Percentiles rank a stretch among this genome's conserved stretches.
These are phyloP conservation scores for Paramarasmius palmivorus DNA, from an alignment of 1,284 basidiomycete genomes.

Conservation along the genomic window DNA sequence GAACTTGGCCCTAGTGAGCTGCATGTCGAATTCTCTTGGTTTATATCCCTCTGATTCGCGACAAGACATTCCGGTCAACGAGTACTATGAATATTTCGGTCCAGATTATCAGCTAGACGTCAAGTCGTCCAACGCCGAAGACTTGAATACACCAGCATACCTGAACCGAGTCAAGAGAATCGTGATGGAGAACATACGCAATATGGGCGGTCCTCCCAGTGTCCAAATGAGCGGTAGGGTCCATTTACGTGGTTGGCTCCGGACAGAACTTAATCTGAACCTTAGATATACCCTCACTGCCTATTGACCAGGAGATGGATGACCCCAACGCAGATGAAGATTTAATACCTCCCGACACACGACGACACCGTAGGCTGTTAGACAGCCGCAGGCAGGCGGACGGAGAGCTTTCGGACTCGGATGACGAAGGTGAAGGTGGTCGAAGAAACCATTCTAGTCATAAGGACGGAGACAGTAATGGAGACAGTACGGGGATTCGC, in stretches of 20 bases:
- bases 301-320: constrained; percentile 77
- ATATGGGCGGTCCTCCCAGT: constrained; percentile 85
- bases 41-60: constrained; percentile 10
- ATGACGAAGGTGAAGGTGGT: constrained; percentile 84
- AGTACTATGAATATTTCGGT: constrained; percentile 99
- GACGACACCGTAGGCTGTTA: constrained; percentile 71
- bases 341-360: constrained; percentile 70
- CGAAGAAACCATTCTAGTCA: constrained; percentile 66
- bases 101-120: constrained; percentile 98
- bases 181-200: constrained; percentile 88
- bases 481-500: constrained; percentile 40
- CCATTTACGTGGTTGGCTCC: constrained; percentile 8
- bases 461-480: constrained; percentile 49
- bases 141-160: constrained; percentile 93
- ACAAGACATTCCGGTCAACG: constrained; percentile 95
- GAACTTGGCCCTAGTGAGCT: constrained; percentile 81
- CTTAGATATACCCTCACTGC: constrained; percentile 74
- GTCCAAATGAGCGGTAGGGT: constrained; percentile 81
- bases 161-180: constrained; percentile 91
- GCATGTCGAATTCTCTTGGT: not conserved
- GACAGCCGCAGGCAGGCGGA: constrained; percentile 76
- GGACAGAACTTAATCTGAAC: constrained; percentile 1
- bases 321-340: constrained; percentile 84
- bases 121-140: constrained; percentile 93
- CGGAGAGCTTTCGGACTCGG: constrained; percentile 82